These are phyloP conservation scores for Claviceps digitariae DNA, from an alignment of 2,329 filamentous ascomycete species.

Conservation along the genomic window DNA sequence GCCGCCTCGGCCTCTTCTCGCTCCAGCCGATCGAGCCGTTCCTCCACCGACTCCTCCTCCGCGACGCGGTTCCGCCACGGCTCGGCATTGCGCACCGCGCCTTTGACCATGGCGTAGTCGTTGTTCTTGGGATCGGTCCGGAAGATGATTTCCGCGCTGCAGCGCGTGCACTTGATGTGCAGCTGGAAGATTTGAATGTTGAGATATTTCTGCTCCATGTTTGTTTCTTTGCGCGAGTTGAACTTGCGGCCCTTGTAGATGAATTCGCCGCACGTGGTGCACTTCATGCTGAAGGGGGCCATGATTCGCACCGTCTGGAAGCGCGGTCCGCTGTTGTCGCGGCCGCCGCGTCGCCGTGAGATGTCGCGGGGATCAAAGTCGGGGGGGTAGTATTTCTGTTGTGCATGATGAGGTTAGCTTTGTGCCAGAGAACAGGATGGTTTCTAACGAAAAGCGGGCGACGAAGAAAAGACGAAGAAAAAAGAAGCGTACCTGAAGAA, in stretches of 20 bases:
- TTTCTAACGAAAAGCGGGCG: no score
- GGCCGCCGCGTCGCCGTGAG: constrained; percentile 49
- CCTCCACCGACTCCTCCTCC: constrained; percentile 70
- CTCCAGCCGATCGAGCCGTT: constrained; percentile 74
- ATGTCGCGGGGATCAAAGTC: constrained; percentile 88
- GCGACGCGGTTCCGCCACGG: constrained; percentile 59
- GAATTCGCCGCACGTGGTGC: constrained; percentile 50
- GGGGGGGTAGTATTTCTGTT: constrained; percentile 47
- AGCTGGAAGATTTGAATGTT: constrained; percentile 79
- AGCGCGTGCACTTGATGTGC: constrained; percentile 71
- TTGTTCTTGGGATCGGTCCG: constrained; percentile 90
- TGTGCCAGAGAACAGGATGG: neutral
- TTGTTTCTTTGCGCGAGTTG: constrained; percentile 87
- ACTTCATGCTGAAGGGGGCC: constrained; percentile 33
- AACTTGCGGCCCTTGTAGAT: constrained; percentile 93
- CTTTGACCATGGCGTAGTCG: constrained; percentile 70
- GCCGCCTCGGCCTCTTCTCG: constrained; percentile 52
- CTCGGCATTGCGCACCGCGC: constrained; percentile 87
- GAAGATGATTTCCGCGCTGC: constrained; percentile 78
- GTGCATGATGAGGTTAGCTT: neutral
- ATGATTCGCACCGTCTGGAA: constrained; percentile 81
- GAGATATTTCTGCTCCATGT: constrained; percentile 76
- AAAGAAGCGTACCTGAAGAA: constrained; percentile 32
- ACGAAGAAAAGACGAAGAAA: neutral
- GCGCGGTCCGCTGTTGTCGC: constrained; percentile 52